phyloP scores from a whole-genome alignment of 1,284 basidiomycete genomes.

The Limonomyces culmigenus region DNA sequence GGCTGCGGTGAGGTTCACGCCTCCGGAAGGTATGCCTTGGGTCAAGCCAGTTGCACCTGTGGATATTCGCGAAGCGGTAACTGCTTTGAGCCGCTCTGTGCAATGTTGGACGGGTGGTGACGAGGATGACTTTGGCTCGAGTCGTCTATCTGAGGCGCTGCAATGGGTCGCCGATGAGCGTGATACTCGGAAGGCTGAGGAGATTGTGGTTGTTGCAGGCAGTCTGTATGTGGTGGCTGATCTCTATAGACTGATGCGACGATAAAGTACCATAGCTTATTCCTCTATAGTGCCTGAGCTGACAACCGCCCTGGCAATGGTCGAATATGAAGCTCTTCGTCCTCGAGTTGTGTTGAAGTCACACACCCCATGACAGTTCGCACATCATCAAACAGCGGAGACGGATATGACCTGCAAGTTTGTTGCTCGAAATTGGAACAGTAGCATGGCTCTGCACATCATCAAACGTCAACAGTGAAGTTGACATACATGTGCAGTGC shows the following conservation, averaged over 20 bases:
- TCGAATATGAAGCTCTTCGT: too few relatives aligned
- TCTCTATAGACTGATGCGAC: constrained; percentile 58
- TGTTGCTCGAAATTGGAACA: too few relatives aligned
- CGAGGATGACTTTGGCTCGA: constrained; percentile 12
- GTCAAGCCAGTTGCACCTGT: constrained; percentile 41
- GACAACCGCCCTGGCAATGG: too few relatives aligned
- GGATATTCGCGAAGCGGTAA: constrained; percentile 28
- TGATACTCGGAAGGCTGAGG: constrained; percentile 13
- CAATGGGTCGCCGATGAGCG: constrained; percentile 10
- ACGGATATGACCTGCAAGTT: too few relatives aligned
- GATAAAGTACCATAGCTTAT: too few relatives aligned
- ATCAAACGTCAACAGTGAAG: too few relatives aligned
- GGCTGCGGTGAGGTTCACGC: constrained; percentile 44
- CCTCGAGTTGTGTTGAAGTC: too few relatives aligned
- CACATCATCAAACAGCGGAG: too few relatives aligned
- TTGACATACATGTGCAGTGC: too few relatives aligned
- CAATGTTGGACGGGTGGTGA: constrained; percentile 24
- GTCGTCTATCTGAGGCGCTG: constrained; percentile 7
- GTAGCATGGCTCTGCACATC: too few relatives aligned
- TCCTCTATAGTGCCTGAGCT: too few relatives aligned
- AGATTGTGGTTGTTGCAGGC: constrained; percentile 62
- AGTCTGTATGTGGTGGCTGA: constrained; percentile 87
- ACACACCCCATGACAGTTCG: too few relatives aligned
- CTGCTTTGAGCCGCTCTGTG: constrained; percentile 20
- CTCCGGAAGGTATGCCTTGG: constrained; percentile 87